phyloP scores from a whole-genome alignment of 2,329 filamentous ascomycete species.

The Bipolaris zeicola region DNA sequence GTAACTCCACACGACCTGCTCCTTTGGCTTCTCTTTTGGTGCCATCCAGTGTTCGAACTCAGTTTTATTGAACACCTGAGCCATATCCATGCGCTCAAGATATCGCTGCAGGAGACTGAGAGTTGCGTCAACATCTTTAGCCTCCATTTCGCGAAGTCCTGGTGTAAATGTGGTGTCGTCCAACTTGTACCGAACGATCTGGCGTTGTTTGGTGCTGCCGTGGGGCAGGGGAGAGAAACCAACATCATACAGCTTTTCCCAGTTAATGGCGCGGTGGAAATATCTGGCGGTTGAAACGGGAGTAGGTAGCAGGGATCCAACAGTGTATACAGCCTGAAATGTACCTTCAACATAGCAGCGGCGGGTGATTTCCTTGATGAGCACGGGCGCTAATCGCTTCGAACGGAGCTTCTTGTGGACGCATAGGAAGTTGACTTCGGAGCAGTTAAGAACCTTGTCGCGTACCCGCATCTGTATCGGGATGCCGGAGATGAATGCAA shows the following conservation, averaged over 20 bases:
- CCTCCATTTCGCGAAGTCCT: slow-evolving; percentile 80
- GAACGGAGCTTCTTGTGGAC: slow-evolving; percentile 97
- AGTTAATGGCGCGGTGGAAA: slow-evolving; percentile 91
- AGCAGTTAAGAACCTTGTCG: slow-evolving; percentile 73
- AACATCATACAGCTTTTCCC: slow-evolving; percentile 93
- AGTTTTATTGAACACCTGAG: slow-evolving; percentile 77
- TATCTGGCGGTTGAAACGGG: slow-evolving; percentile 94
- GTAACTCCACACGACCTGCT: slow-evolving; percentile 92
- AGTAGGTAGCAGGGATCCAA: slow-evolving; percentile 85
- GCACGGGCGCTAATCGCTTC: slow-evolving; percentile 87
- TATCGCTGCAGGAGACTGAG: slow-evolving; percentile 77
- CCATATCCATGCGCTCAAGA: slow-evolving; percentile 78
- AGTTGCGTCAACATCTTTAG: slow-evolving; percentile 77
- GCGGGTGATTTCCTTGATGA: slow-evolving; percentile 97
- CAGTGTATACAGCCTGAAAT: slow-evolving; percentile 96
- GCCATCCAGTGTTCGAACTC: slow-evolving; percentile 90
- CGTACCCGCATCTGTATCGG: slow-evolving; percentile 83
- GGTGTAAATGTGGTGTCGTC: slow-evolving; percentile 73
- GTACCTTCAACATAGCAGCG: slow-evolving; percentile 84
- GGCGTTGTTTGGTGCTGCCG: slow-evolving; percentile 81
- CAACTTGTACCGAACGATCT: slow-evolving; percentile 84
- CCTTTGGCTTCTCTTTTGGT: slow-evolving; percentile 60
- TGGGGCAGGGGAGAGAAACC: slow-evolving; percentile 89
- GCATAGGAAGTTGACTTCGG: slow-evolving; percentile 97
- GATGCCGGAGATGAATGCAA: slow-evolving; percentile 94